Evolutionary conservation across 805 yeast genomes (phyloP), one percentile per base, ranked within the genome.

Genomic region (Jamesozyma jinghongensis): DNA sequence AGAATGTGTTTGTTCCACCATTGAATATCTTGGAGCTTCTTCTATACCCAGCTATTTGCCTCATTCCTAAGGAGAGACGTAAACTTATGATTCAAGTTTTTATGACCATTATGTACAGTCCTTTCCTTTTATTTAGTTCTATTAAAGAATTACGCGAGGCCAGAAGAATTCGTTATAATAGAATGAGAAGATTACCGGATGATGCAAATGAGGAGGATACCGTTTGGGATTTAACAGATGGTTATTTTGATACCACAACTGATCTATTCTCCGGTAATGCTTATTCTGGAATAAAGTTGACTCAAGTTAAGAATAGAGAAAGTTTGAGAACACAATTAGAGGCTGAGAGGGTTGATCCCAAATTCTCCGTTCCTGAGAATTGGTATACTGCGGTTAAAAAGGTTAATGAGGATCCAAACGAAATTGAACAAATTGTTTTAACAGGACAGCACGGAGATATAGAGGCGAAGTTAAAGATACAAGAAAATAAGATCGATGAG

Each of bases 141-240:
- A 47, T 73, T 19, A 75, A 70, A 48, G 96, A 86, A 59, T 69
- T 79, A 4, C 66, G 73, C 30, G 71, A 67, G 27, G 92, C 95
- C 1, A 73, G 76, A 50, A 66, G 92, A 51, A 78, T 85, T 17
- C 71, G 69, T 39, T 85, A 81, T 59, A 85, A 85, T 59, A 68
- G 94, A 46, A 62, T 70, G 41, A 72, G 69, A 47, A 74, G 77
- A 2, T 59, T 75, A 16, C 66, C 82, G 0, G 94, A 85, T 57
- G 95, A 85, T 60, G 84, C 86, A 17, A 84, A 83, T 56, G 90
- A 82, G 54, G 51, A 66, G 17, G 85, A 85, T 52, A 72, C 79
- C 6, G 88, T 81, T 52, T 85, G 95, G 94, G 85, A 82, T 48
- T 67, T 85, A 49, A 73, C 81, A 6, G 94, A 85, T 60, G 95